A percentile compares a stretch with the other conserved stretches of the same genome.
Evolutionary conservation across 441 rosid species (phyloP).

Genomic region (Croton laevigatus): DNA sequence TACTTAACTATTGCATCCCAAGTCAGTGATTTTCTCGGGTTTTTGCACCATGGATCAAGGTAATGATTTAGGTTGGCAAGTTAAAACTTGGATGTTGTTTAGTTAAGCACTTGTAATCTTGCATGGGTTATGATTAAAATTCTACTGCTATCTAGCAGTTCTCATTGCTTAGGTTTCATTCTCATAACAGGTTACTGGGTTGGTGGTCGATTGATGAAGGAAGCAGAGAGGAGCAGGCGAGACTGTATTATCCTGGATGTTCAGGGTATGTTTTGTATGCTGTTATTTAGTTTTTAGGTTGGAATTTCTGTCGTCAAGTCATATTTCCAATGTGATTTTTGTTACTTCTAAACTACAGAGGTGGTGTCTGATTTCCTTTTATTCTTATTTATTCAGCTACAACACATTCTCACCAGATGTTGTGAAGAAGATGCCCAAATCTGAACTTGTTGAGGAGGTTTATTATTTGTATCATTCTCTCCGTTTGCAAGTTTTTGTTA

Average conservation of each 20-base stretch:
- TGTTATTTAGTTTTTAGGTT: slow-evolving; percentile 10
- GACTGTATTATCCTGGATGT: slow-evolving; percentile 55
- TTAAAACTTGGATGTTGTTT: slow-evolving; percentile 9
- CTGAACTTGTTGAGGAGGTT: slow-evolving; percentile 87
- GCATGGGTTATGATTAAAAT: neutral
- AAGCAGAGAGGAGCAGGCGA: slow-evolving; percentile 88
- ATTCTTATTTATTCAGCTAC: slow-evolving; percentile 46
- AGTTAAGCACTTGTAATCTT: neutral
- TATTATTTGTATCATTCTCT: neutral
- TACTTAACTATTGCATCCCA: slow-evolving; percentile 55
- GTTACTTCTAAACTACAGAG: neutral
- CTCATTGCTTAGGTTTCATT: slow-evolving; percentile 19
- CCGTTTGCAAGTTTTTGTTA: slow-evolving; percentile 5
- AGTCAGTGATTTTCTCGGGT: slow-evolving; percentile 69
- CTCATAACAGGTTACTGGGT: slow-evolving; percentile 64
- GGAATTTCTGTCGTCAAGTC: neutral
- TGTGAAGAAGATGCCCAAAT: slow-evolving; percentile 89
- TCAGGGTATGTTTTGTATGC: slow-evolving; percentile 51
- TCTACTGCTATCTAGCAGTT: neutral
- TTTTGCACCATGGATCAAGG: slow-evolving; percentile 94
- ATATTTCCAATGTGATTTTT: neutral
- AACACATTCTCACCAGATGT: slow-evolving; percentile 84
- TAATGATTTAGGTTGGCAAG: slow-evolving; percentile 28
- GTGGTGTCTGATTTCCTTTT: slow-evolving; percentile 9
- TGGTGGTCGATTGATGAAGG: slow-evolving; percentile 99